Percentiles rank a stretch among this genome's conserved stretches.
These are phyloP conservation scores for Lentinula sp. DNA, from an alignment of 768 basidiomycete species.

Conservation along the genomic window DNA sequence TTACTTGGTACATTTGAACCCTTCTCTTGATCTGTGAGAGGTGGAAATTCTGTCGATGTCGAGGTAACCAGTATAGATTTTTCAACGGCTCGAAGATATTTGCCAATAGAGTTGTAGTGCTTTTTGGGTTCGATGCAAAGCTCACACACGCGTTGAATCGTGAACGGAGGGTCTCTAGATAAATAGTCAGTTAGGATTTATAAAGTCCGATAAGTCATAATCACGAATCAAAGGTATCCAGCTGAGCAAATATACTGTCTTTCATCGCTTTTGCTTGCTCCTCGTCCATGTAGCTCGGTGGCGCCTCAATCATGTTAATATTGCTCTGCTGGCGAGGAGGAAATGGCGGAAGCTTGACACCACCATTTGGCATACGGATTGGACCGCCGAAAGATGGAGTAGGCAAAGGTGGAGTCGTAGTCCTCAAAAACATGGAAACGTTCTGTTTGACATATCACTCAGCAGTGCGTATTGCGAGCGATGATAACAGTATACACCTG, in stretches of 20 bases:
- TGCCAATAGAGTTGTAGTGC: constrained; percentile 75
- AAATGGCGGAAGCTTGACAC: constrained; percentile 69
- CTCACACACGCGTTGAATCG: constrained; percentile 85
- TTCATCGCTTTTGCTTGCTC: constrained; percentile 57
- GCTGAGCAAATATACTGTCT: constrained; percentile 48
- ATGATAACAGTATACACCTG: constrained; percentile 38
- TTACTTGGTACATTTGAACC: constrained; percentile 31
- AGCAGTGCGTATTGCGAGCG: background rate
- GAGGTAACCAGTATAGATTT: constrained; percentile 82
- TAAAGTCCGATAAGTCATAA: constrained; percentile 16
- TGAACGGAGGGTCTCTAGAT: constrained; percentile 66
- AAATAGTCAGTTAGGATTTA: constrained; percentile 6
- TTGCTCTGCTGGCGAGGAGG: constrained; percentile 49
- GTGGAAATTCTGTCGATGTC: constrained; percentile 65
- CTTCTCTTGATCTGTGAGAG: constrained; percentile 32
- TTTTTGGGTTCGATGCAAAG: constrained; percentile 62
- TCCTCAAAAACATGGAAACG: constrained; percentile 39
- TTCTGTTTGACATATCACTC: constrained; percentile 31
- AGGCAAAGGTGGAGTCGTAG: constrained; percentile 26
- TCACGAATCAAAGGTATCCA: constrained; percentile 74
- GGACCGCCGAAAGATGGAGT: constrained; percentile 37
- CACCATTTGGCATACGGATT: constrained; percentile 43
- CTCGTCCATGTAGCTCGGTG: constrained; percentile 53
- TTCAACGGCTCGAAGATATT: constrained; percentile 85
- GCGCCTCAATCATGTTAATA: constrained; percentile 44